Percentiles rank a stretch among this genome's conserved stretches.
phyloP scores from a whole-genome alignment of 805 yeast species.

The Starmerella apis region DNA sequence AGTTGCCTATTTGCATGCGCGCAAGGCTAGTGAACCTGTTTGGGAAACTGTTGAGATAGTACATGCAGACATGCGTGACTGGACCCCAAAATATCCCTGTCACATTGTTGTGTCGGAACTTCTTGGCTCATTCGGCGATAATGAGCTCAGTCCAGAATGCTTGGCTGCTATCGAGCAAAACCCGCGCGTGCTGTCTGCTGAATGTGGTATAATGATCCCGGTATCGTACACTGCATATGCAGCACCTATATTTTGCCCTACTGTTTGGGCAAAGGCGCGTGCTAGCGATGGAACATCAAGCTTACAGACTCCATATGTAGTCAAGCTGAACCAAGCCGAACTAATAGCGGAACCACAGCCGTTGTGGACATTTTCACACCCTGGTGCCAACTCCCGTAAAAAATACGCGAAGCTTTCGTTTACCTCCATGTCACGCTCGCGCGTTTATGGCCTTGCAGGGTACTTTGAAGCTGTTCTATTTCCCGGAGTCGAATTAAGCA shows the following conservation, averaged over 20 bases:
- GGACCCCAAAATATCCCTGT: slow-evolving; percentile 36
- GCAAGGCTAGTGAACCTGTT: slow-evolving; percentile 35
- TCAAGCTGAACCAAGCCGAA: slow-evolving; percentile 35
- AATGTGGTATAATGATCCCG: slow-evolving; percentile 51
- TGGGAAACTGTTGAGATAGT: slow-evolving; percentile 52
- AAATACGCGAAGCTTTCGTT: slow-evolving; percentile 33
- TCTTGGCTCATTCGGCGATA: slow-evolving; percentile 86
- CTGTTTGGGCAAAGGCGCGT: slow-evolving; percentile 32
- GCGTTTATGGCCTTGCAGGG: slow-evolving; percentile 66
- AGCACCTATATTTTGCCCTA: slow-evolving; percentile 59
- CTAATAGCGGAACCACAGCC: slow-evolving; percentile 39
- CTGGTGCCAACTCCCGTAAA: slow-evolving; percentile 26
- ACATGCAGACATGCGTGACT: slow-evolving; percentile 48
- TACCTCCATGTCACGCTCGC: slow-evolving; percentile 40
- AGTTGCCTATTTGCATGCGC: slow-evolving; percentile 37
- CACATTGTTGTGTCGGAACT: slow-evolving; percentile 69
- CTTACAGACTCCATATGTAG: slow-evolving; percentile 38
- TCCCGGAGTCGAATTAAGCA: slow-evolving; percentile 46
- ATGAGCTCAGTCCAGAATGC: slow-evolving; percentile 82
- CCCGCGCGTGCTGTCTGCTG: slow-evolving; percentile 30
- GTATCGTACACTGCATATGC: slow-evolving; percentile 46
- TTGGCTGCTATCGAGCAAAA: slow-evolving; percentile 37
- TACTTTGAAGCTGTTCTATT: slow-evolving; percentile 63
- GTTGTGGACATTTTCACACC: slow-evolving; percentile 57
- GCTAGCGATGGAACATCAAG: slow-evolving; percentile 3